Evolutionary conservation across 495 filamentous ascomycete genomes (phyloP).

Genomic region (Xylaria grammica): DNA sequence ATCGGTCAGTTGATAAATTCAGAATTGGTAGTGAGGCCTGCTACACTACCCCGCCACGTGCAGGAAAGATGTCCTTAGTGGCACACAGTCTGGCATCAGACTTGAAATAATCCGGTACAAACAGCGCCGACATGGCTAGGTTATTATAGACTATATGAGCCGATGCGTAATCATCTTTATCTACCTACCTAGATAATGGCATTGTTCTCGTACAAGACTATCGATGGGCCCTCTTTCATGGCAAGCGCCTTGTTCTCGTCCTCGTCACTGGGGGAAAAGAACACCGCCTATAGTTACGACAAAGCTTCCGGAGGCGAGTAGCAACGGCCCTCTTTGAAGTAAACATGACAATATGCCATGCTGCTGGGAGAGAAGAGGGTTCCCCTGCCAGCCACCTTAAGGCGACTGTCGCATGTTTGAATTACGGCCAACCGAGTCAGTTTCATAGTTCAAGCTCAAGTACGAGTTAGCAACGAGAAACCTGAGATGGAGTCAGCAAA

Average conservation of each 20-base stretch:
- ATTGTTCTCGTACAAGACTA: slow-evolving; percentile 4
- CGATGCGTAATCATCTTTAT: neutral
- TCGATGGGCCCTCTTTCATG: neutral
- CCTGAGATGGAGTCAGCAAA: neutral
- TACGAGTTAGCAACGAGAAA: neutral
- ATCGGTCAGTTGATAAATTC: neutral
- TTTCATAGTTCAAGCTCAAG: neutral
- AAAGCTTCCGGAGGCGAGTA: neutral
- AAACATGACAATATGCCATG: neutral
- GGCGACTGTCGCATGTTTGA: neutral
- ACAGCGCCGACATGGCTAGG: too few species aligned
- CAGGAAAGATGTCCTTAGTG: neutral
- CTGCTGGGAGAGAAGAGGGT: neutral
- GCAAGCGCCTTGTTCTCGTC: neutral
- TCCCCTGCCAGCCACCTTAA: neutral
- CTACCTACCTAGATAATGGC: neutral
- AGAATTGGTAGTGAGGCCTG: slow-evolving; percentile 10
- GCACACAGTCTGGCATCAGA: neutral
- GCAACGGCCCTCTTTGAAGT: neutral
- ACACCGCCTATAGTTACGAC: neutral
- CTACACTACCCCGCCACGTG: slow-evolving; percentile 1
- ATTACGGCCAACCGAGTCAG: neutral
- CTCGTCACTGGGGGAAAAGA: neutral
- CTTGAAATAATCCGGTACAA: neutral
- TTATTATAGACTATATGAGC: neutral